Evolutionary conservation across 73 alveolate genomes (phyloP).

Genomic region (Tetrahymena thermophila): DNA sequence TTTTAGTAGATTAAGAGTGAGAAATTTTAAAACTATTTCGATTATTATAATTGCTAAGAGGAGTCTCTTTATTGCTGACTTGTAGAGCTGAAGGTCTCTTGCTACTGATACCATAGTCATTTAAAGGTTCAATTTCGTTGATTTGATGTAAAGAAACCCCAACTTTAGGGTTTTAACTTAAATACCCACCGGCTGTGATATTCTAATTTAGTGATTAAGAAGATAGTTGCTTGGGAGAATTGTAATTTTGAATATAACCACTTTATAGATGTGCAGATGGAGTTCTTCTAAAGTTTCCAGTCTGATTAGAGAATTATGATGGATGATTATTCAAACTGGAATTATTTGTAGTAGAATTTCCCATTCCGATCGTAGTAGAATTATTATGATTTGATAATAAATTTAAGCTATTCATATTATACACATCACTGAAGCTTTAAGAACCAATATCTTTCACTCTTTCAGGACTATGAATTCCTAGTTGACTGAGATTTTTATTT

Average conservation of each 20-base stretch:
- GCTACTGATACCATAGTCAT: neutral
- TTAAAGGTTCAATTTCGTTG: neutral
- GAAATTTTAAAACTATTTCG: neutral
- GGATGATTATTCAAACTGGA: neutral
- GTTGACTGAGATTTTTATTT: neutral
- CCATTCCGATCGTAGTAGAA: neutral
- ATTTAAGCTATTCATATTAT: neutral
- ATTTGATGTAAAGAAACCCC: neutral
- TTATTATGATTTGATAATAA: neutral
- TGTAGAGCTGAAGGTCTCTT: neutral
- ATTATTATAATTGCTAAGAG: neutral
- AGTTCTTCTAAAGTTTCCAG: neutral
- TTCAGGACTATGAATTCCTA: neutral
- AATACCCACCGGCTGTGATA: neutral
- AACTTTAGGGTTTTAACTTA: neutral
- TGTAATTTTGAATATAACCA: neutral
- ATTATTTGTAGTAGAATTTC: neutral
- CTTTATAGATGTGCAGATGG: neutral
- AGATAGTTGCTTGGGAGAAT: neutral
- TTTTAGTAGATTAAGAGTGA: neutral
- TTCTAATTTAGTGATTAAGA: neutral
- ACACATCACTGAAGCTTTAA: neutral
- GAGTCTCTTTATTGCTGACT: neutral
- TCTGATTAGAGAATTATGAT: neutral
- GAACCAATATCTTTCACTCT: neutral